Conservation (phyloP, 257 asterid species). For the Solanum gandarillasii region DNA sequence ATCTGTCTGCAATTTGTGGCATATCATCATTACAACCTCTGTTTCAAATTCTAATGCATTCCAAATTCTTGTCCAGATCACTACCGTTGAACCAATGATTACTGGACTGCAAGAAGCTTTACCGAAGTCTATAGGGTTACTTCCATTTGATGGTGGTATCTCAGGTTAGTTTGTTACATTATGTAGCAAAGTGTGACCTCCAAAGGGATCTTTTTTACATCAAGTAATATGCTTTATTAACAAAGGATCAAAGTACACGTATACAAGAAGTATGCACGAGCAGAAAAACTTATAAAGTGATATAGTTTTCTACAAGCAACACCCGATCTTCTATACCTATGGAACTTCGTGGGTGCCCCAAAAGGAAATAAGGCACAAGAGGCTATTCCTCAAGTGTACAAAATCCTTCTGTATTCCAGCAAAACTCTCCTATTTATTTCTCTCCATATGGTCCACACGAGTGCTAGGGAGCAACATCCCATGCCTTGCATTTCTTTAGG, state of each 20-base stretch:
- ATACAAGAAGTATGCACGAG: background rate
- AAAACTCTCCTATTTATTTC: background rate
- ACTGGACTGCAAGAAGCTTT: slow-evolving; percentile 79
- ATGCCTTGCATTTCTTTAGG: background rate
- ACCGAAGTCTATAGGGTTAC: slow-evolving; percentile 88
- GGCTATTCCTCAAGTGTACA: background rate
- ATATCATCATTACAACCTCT: background rate
- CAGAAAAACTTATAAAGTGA: background rate
- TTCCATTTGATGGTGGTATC: slow-evolving; percentile 93
- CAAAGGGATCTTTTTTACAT: background rate
- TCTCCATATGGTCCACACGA: background rate
- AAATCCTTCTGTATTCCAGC: background rate
- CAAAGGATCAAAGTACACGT: background rate
- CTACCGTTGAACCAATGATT: slow-evolving; percentile 81
- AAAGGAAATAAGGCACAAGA: background rate
- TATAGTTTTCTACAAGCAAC: background rate
- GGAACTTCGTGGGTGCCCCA: background rate
- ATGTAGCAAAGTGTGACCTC: background rate
- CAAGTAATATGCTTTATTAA: background rate
- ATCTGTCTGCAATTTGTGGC: background rate
- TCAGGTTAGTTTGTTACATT: slow-evolving; percentile 35
- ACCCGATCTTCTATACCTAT: background rate
- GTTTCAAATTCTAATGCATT: background rate
- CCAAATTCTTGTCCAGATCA: slow-evolving; percentile 42
- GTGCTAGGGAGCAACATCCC: background rate